Evolutionary conservation across 805 yeast species (phyloP), one percentile per base, ranked within the genome.

Genomic region (Candida methanosorbosa): DNA sequence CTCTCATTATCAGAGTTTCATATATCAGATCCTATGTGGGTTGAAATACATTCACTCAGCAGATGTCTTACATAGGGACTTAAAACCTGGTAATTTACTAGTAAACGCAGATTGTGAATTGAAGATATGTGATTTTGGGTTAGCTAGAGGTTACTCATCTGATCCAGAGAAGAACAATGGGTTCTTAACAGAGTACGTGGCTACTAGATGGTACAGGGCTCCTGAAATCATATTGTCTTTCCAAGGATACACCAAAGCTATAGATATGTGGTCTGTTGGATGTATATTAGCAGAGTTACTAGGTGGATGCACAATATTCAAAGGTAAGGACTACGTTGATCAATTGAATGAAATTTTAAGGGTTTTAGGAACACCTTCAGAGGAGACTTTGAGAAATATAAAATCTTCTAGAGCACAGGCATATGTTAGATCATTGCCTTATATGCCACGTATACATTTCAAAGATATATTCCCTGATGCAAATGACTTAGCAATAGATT

Each of bases 171-270:
- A 79, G 47, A 86, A 87, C 47, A 82, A 83, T 22, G 97, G 95
- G n/a, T 90, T 86, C 50, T 64, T 90, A 67, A 92, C 98, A 1
- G 97, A 90, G 57, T 92, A 92, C 54, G 98, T 92, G 19, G 97
- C 98, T 22, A 92, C 98, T 1, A 72, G 98, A 56, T 92, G 98
- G 98, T 92, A 92, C 59, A 69, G 98, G 46, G 98, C 98, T 3
- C 98, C 98, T 0, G 98, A 92, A 54, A 87, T 92, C 59, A 90
- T 92, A 87, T 68, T 92, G 36, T 81, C 94, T 43, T 86, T 84
- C 64, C 94, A 92, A 56, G 85, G 88, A 39, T 90, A 90, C 58
- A 84, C 97, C 5, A 88, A 86, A 61, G 96, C 98, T 18, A 90
- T 92, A 39, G 98, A 92, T 57, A 72, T 92, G 38, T 92, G 98